Evolutionary conservation across 306 rosid species (phyloP).

Genomic region (Delonix regia): DNA sequence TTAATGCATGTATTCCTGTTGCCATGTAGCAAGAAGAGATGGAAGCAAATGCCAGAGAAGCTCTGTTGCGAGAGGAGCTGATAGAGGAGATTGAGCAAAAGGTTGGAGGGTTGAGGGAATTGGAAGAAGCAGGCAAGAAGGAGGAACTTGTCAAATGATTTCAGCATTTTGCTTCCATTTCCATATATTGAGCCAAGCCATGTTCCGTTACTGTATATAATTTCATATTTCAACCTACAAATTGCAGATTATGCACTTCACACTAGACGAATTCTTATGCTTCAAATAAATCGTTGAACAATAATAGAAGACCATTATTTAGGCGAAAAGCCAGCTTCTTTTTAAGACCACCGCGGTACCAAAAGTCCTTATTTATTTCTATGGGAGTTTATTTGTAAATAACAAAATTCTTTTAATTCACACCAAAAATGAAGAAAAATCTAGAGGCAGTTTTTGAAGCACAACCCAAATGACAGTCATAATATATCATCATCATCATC

Average conservation of each 20-base stretch:
- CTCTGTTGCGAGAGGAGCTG: slow-evolving; percentile 15
- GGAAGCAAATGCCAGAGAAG: slow-evolving; percentile 18
- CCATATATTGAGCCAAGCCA: neutral
- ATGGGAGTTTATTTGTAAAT: too few species aligned
- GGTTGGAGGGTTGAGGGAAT: slow-evolving; percentile 12
- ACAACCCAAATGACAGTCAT: too few species aligned
- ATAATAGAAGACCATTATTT: too few species aligned
- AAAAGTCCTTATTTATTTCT: too few species aligned
- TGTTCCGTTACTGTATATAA: neutral
- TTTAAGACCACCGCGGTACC: too few species aligned
- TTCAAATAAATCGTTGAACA: neutral
- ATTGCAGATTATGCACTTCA: too few species aligned
- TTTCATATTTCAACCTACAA: too few species aligned
- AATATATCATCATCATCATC: too few species aligned
- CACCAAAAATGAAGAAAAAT: too few species aligned
- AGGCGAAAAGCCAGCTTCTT: too few species aligned
- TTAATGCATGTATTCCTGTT: neutral
- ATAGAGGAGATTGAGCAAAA: slow-evolving; percentile 18
- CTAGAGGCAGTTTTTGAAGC: too few species aligned
- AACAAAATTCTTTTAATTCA: too few species aligned
- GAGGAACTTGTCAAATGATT: neutral
- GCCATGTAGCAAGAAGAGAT: neutral
- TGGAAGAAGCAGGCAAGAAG: slow-evolving; percentile 12
- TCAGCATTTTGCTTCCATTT: neutral
- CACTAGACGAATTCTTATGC: neutral